phyloP scores from a whole-genome alignment of 1,284 basidiomycete species.

The Cutaneotrichosporon cavernicola region DNA sequence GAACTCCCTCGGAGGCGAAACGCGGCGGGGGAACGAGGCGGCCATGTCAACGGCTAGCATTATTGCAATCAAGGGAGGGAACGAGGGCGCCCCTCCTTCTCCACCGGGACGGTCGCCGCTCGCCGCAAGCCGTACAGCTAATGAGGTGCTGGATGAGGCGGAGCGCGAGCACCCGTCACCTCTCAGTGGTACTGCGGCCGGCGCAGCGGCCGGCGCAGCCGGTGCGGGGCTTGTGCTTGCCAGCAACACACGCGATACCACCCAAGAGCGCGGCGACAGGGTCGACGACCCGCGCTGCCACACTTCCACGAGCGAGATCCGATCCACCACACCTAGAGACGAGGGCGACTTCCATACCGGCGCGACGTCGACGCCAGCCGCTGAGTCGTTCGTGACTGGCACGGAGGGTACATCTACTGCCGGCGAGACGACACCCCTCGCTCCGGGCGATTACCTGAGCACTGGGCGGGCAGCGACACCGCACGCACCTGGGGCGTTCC shows the following conservation, averaged over 20 bases:
- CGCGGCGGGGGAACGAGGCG: conserved; percentile 35
- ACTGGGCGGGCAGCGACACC: neutral
- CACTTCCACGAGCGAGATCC: neutral
- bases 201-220: neutral
- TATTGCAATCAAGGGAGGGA: conserved; percentile 46
- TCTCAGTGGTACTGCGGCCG: neutral
- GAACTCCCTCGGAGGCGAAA: conserved; percentile 14
- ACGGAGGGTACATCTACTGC: neutral
- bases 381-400: neutral
- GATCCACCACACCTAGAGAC: neutral
- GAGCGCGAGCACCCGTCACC: neutral
- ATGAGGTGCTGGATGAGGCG: neutral
- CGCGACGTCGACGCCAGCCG: neutral
- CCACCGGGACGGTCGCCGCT: neutral
- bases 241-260: neutral
- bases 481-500: neutral
- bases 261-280: neutral
- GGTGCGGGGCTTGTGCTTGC: neutral
- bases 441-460: neutral
- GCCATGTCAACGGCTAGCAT: conserved; percentile 38
- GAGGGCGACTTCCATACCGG: neutral
- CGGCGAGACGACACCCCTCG: neutral
- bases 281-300: neutral
- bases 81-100: conserved; percentile 31
- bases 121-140: neutral